Percentiles rank a stretch among this genome's conserved stretches.
phyloP scores from a whole-genome alignment of 2,329 filamentous ascomycete species.

The Microcyclospora tardicrescens region DNA sequence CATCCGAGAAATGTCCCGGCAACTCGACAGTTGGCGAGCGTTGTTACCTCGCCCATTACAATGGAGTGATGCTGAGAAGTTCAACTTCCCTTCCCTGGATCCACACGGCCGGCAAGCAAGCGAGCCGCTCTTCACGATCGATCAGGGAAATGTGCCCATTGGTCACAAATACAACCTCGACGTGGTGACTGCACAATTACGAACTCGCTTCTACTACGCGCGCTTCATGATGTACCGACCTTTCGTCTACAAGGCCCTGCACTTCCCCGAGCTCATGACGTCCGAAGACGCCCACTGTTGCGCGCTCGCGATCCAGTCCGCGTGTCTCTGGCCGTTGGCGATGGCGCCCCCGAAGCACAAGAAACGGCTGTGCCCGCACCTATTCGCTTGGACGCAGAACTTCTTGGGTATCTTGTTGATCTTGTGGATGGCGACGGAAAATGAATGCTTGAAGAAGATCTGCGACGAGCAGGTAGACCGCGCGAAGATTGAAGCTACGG shows the following conservation, averaged over 20 bases:
- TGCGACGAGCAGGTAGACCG: constrained; percentile 35
- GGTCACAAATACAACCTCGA: constrained; percentile 42
- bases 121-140: constrained; percentile 34
- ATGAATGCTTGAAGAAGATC: constrained; percentile 39
- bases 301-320: constrained; percentile 44
- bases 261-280: constrained; percentile 42
- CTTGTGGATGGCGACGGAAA: constrained; percentile 41
- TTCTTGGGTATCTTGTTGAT: constrained; percentile 46
- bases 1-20: constrained; percentile 39
- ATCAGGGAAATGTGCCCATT: constrained; percentile 32
- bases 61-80: constrained; percentile 43
- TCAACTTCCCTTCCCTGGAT: constrained; percentile 26
- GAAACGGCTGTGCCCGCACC: constrained; percentile 46
- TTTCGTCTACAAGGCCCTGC: constrained; percentile 47
- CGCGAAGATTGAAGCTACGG: constrained; percentile 38
- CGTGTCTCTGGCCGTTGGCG: constrained; percentile 47
- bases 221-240: constrained; percentile 46
- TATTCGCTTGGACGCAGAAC: constrained; percentile 52
- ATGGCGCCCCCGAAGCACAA: constrained; percentile 44
- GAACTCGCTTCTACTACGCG: constrained; percentile 47
- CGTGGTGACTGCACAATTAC: constrained; percentile 43
- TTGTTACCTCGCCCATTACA: constrained; percentile 42
- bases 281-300: constrained; percentile 42
- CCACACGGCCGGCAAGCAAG: constrained; percentile 14
- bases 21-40: constrained; percentile 46